A percentile compares a stretch with the other conserved stretches of the same genome.
Conservation (phyloP, 805 yeast genomes). For the Cyberlindnera petersonii region DNA sequence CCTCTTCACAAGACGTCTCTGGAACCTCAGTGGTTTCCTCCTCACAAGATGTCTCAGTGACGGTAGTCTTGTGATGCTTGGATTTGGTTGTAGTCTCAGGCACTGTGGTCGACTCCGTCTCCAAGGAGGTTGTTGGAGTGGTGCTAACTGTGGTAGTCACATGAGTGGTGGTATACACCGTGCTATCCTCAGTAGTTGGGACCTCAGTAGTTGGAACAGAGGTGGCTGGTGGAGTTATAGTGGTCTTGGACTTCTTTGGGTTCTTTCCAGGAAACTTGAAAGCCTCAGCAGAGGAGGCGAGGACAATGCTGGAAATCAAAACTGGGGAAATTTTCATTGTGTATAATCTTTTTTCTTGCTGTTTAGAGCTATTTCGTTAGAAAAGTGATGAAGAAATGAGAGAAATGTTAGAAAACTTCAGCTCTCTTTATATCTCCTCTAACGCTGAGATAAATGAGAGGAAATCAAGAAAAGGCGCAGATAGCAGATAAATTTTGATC, state of each 20-base stretch:
- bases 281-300: not conserved
- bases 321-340: not conserved
- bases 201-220: not conserved
- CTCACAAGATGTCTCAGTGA: not conserved
- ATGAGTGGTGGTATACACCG: slow-evolving; percentile 1
- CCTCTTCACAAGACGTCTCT: not conserved
- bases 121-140: not conserved
- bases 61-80: not conserved
- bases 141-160: slow-evolving; percentile 1
- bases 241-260: not conserved
- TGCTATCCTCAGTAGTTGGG: slow-evolving; percentile 6
- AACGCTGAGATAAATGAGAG: no score
- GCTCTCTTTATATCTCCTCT: no score
- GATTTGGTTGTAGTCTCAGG: not conserved
- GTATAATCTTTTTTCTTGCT: no score
- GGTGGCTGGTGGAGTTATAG: not conserved
- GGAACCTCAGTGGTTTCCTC: not conserved
- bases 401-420: no score
- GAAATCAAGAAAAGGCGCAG: no score
- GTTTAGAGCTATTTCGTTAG: not conserved
- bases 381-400: not conserved
- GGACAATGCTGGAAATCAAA: not conserved
- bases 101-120: not conserved
- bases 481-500: no score
- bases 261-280: not conserved